These are phyloP conservation scores for Aspergillus conjunctus DNA, from an alignment of 495 filamentous ascomycete genomes.

Conservation along the genomic window DNA sequence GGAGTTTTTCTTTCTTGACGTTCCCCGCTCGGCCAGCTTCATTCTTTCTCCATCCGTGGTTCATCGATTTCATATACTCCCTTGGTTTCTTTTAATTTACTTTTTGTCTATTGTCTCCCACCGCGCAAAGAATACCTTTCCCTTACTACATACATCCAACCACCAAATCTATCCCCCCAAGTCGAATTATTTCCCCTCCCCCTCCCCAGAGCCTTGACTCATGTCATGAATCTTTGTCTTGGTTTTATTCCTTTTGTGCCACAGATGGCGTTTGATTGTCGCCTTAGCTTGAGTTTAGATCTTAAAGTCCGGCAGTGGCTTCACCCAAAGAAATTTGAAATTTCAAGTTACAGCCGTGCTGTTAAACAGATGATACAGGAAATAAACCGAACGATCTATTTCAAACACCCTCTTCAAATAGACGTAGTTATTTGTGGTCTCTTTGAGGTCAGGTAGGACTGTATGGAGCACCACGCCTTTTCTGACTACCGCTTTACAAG, in stretches of 20 bases:
- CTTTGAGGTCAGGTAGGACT: too few relatives aligned
- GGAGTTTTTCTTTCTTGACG: neutral
- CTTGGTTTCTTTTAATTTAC: slow-evolving; percentile 27
- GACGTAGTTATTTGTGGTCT: too few relatives aligned
- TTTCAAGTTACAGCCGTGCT: slow-evolving; percentile 13
- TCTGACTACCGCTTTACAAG: too few relatives aligned
- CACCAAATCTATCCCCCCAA: slow-evolving; percentile 7
- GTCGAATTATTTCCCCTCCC: slow-evolving; percentile 18
- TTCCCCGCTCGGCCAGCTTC: slow-evolving; percentile 8
- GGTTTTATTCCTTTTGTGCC: slow-evolving; percentile 27
- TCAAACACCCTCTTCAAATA: neutral
- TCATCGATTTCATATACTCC: slow-evolving; percentile 25
- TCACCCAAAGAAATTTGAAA: slow-evolving; percentile 27
- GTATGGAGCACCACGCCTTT: too few relatives aligned
- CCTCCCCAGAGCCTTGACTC: slow-evolving; percentile 23
- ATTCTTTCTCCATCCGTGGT: slow-evolving; percentile 19
- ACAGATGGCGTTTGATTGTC: slow-evolving; percentile 30
- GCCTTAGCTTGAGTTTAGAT: slow-evolving; percentile 34
- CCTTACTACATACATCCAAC: slow-evolving; percentile 18
- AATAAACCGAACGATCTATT: neutral
- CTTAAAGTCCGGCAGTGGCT: slow-evolving; percentile 29
- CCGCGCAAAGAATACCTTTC: slow-evolving; percentile 36
- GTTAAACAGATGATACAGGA: neutral
- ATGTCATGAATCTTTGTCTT: slow-evolving; percentile 26
- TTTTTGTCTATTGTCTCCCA: slow-evolving; percentile 32